Evolutionary conservation across 2,329 filamentous ascomycete species (phyloP).

Genomic region (Thielaviopsis punctulata): DNA sequence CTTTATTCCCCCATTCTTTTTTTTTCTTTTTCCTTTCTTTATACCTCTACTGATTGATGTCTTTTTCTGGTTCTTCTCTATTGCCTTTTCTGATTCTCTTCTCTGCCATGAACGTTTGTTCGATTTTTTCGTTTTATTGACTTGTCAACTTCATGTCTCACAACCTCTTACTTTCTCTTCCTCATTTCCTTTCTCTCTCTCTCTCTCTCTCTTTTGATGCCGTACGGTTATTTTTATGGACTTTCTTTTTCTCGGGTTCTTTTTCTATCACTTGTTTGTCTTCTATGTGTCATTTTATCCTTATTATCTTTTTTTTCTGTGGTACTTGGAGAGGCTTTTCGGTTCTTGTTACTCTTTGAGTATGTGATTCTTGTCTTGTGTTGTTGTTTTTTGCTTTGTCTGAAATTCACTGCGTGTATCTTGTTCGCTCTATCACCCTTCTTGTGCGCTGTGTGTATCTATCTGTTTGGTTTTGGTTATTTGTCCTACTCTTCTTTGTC

Average conservation of each 20-base stretch:
- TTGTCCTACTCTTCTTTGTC: not conserved
- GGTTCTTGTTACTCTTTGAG: conserved; percentile 1
- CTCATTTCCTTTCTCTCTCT: not conserved
- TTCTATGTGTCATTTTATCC: not conserved
- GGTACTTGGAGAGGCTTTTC: conserved; percentile 12
- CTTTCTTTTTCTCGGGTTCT: not conserved
- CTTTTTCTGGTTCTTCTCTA: not conserved
- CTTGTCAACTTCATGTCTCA: not conserved
- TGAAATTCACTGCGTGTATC: not conserved
- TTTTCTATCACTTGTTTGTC: too few relatives aligned
- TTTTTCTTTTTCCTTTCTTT: conserved; percentile 19
- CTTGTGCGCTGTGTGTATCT: not conserved
- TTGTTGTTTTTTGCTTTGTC: not conserved
- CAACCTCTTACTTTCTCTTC: not conserved
- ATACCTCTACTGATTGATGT: not conserved
- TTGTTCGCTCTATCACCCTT: not conserved
- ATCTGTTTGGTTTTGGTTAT: not conserved
- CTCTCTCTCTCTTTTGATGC: not conserved
- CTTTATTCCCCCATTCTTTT: not conserved
- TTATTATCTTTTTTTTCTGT: conserved; percentile 11
- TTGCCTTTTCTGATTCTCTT: conserved; percentile 1
- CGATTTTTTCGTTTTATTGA: conserved; percentile 4
- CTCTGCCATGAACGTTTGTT: conserved; percentile 9
- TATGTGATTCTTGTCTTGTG: not conserved
- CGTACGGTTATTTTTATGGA: conserved; percentile 1